Base-by-base conservation (phyloP, 306 rosid genomes). In the Acacia melanoxylon region DNA sequence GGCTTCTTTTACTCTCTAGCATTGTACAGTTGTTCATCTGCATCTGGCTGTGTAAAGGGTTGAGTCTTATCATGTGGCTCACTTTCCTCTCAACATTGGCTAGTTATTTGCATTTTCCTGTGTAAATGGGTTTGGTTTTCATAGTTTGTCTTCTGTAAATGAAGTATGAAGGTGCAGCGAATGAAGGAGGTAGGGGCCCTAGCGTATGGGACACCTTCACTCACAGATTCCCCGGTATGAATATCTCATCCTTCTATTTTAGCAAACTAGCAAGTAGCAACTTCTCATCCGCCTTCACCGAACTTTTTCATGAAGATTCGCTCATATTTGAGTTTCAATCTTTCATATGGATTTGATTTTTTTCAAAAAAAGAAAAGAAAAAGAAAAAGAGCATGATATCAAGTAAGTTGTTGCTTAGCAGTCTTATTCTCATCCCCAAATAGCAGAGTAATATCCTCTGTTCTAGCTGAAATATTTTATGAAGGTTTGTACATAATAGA, bases 201-300 rank as follows among this genome's bases (percentile, higher is more conserved):
- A 87, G 96, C 76, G 83, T 84, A 19, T 91, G 96, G 96, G 96
- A 91, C 83, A 89, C 91, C 19, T 88, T 89, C 84, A 81, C 90
- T 62, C 88, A 86, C 68, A 86, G 42, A 76, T 83, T 87, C 81
- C 92, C 91, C 81, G 87, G 97, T 91, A 58, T 65, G 56, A 27
- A 10, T 24, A 1, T 66, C 8, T 25, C 6, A 6, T 15, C 15
- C 42, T 6, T 66, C 25, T 17, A 6, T 31, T 40, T 46, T 25
- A 6, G 27, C 29, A 7, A 27, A 51, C 22, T 51, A 51, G 31
- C 59, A 46, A 46, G 41, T 22, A 44, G 56, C 75, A 42, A 14
- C 48, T 2, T 22, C 16, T 52, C 45, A 49, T 33, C 45, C 33
- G 77, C 51, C 48, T 48, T 72, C 15, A 25, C 24, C 17, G 16